Evolutionary conservation across 495 filamentous ascomycete genomes (phyloP).

Genomic region (Tuber magnatum): DNA sequence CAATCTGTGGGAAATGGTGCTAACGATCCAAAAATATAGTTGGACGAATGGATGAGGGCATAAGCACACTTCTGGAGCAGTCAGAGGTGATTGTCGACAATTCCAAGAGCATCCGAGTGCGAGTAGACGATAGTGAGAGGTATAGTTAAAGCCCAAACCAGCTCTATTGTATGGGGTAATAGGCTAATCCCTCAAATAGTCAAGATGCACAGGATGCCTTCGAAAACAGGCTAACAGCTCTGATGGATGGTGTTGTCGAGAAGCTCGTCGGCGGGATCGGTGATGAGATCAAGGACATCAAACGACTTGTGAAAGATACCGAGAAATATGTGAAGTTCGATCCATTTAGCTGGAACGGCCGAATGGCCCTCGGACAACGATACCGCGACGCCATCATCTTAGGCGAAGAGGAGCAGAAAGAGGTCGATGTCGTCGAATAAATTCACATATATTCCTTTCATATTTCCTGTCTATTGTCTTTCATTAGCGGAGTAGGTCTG

Average conservation of each 20-base stretch:
- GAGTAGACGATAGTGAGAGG: slow-evolving; percentile 40
- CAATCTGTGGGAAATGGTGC: background rate
- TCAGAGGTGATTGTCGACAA: slow-evolving; percentile 40
- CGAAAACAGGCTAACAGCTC: slow-evolving; percentile 39
- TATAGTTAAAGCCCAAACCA: slow-evolving; percentile 1
- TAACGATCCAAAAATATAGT: slow-evolving; percentile 24
- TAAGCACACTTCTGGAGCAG: slow-evolving; percentile 39
- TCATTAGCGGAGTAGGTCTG: slow-evolving; percentile 23
- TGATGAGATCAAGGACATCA: slow-evolving; percentile 41
- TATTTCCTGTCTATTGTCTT: slow-evolving; percentile 24
- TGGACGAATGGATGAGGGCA: slow-evolving; percentile 35
- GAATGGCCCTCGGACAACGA: slow-evolving; percentile 34
- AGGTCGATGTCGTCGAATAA: slow-evolving; percentile 28
- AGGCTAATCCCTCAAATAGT: slow-evolving; percentile 5
- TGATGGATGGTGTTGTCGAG: slow-evolving; percentile 40
- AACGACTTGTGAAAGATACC: slow-evolving; percentile 39
- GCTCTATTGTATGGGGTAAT: background rate
- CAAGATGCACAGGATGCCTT: slow-evolving; percentile 39
- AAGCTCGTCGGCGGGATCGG: slow-evolving; percentile 41
- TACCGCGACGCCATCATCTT: slow-evolving; percentile 35
- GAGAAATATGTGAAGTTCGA: slow-evolving; percentile 38
- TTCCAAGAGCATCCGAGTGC: slow-evolving; percentile 37
- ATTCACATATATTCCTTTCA: slow-evolving; percentile 25
- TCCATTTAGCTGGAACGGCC: slow-evolving; percentile 36
- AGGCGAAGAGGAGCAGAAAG: slow-evolving; percentile 36